These are phyloP conservation scores for Rutstroemia sydowiana DNA, from an alignment of 2,329 filamentous ascomycete species.

Conservation along the genomic window DNA sequence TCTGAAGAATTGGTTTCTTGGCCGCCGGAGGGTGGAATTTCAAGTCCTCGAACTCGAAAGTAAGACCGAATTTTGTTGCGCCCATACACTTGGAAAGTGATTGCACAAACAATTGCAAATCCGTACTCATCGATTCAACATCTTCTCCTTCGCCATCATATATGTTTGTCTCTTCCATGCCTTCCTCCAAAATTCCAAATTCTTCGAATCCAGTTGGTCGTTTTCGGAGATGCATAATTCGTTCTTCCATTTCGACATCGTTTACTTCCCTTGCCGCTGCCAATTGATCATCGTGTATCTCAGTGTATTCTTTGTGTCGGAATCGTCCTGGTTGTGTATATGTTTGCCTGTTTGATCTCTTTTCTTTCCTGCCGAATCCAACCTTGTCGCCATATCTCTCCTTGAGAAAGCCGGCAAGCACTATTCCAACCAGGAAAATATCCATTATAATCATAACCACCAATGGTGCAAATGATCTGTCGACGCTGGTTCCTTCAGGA, in stretches of 20 bases:
- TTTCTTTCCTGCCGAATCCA: constrained; percentile 9
- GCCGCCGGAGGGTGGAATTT: constrained; percentile 40
- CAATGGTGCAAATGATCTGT: constrained; percentile 25
- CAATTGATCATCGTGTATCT: constrained; percentile 21
- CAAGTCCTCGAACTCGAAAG: constrained; percentile 45
- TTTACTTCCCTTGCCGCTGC: not conserved
- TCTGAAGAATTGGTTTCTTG: constrained; percentile 41
- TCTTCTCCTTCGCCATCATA: constrained; percentile 14
- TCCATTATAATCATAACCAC: constrained; percentile 33
- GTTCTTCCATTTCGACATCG: constrained; percentile 15
- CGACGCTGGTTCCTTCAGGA: constrained; percentile 35
- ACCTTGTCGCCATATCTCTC: not conserved
- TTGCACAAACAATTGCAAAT: constrained; percentile 43
- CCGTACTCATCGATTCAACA: constrained; percentile 29
- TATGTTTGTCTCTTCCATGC: constrained; percentile 12
- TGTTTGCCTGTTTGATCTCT: constrained; percentile 19
- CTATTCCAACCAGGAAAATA: constrained; percentile 32
- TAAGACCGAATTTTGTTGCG: constrained; percentile 43
- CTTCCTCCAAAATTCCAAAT: constrained; percentile 9
- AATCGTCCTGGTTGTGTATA: constrained; percentile 19
- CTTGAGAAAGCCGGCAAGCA: constrained; percentile 14
- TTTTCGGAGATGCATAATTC: constrained; percentile 10
- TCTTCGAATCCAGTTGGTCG: constrained; percentile 18
- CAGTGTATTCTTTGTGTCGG: constrained; percentile 25
- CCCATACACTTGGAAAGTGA: constrained; percentile 46